Percentiles rank a stretch among this genome's conserved stretches.
Conservation (phyloP, 2,329 filamentous ascomycete species). For the Davidsoniella virescens region DNA sequence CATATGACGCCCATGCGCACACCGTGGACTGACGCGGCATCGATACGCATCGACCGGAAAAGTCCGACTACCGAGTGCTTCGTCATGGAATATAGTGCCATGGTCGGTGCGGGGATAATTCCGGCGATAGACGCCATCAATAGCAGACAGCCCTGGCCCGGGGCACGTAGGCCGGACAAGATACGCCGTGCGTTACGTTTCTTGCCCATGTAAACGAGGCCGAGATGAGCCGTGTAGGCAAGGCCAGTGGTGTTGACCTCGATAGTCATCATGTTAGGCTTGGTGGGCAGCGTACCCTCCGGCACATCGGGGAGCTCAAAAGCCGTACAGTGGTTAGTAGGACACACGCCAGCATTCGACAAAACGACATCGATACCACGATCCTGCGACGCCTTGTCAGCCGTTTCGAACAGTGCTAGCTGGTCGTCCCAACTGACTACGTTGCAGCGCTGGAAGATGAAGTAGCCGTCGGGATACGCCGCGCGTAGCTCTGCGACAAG, state of each 20-base stretch:
- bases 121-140: slow-evolving; percentile 48
- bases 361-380: slow-evolving; percentile 46
- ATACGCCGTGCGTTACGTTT: slow-evolving; percentile 14
- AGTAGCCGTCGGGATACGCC: slow-evolving; percentile 23
- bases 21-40: slow-evolving; percentile 25
- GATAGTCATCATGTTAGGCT: slow-evolving; percentile 35
- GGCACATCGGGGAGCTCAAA: slow-evolving; percentile 33
- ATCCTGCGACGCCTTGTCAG: slow-evolving; percentile 32
- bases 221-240: slow-evolving; percentile 48
- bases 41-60: slow-evolving; percentile 40
- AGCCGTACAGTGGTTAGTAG: slow-evolving; percentile 15
- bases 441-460: slow-evolving; percentile 45
- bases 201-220: slow-evolving; percentile 37
- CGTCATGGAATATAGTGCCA: slow-evolving; percentile 35
- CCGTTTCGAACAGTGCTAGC: slow-evolving; percentile 44
- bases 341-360: slow-evolving; percentile 47
- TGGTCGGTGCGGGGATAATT: slow-evolving; percentile 27
- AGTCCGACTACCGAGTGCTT: slow-evolving; percentile 53
- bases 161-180: slow-evolving; percentile 23
- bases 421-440: slow-evolving; percentile 50
- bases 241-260: slow-evolving; percentile 49
- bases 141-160: slow-evolving; percentile 35
- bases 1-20: slow-evolving; percentile 49
- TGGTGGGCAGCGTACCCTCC: slow-evolving; percentile 24
- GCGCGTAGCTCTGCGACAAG: slow-evolving; percentile 36